Percentiles rank a stretch among this genome's conserved stretches.
Evolutionary conservation across 345 rosid genomes (phyloP).

Genomic region (Melaleuca quinquenervia): DNA sequence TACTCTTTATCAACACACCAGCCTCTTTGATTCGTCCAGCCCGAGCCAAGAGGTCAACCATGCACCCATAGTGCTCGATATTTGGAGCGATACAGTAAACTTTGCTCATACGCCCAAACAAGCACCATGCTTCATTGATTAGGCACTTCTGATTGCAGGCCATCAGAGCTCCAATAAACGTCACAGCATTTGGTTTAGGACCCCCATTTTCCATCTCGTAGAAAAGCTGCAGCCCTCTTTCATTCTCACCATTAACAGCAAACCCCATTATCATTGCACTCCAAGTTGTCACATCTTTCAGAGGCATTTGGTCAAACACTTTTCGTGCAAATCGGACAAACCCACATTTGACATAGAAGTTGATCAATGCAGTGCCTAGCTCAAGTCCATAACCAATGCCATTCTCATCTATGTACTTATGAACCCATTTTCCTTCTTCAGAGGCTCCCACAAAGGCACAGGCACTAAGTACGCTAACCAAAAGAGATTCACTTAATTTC

Average conservation of each 20-base stretch:
- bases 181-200: conserved; percentile 16
- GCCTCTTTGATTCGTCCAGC: conserved; percentile 17
- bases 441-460: conserved; percentile 13
- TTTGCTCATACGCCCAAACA: conserved; percentile 20
- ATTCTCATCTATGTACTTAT: conserved; percentile 6
- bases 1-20: conserved; percentile 5
- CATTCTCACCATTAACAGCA: conserved; percentile 16
- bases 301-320: conserved; percentile 9
- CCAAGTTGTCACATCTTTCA: conserved; percentile 24
- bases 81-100: conserved; percentile 11
- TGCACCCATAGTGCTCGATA: conserved; percentile 27
- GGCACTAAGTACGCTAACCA: conserved; percentile 24
- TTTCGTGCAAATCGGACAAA: conserved; percentile 4
- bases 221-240: conserved; percentile 9
- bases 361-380: conserved; percentile 15
- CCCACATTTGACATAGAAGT: conserved; percentile 23
- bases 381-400: conserved; percentile 7
- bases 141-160: conserved; percentile 17
- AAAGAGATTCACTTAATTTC: conserved; percentile 8
- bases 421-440: conserved; percentile 22
- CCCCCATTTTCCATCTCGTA: conserved; percentile 17
- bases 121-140: conserved; percentile 15
- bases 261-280: conserved; percentile 22
- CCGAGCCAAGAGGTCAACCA: conserved; percentile 28
- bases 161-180: conserved; percentile 19